Conservation (phyloP, 2,329 filamentous ascomycete genomes). For the Neoascochyta sp. region DNA sequence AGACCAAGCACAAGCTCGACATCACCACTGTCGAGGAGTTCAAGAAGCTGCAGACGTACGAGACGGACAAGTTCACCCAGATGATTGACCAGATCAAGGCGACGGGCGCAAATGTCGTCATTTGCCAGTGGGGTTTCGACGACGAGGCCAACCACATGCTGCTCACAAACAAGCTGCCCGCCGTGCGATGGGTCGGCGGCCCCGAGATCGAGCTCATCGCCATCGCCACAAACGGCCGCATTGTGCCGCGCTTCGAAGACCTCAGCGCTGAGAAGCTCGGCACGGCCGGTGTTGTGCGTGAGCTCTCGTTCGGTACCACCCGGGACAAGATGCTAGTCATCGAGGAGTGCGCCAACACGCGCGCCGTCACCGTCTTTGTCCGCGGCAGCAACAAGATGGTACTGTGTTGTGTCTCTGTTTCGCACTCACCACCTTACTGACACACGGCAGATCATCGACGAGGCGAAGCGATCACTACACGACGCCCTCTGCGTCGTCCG, state of each 20-base stretch:
- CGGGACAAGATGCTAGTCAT: slow-evolving; percentile 99
- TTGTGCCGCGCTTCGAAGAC: slow-evolving; percentile 96
- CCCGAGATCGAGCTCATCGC: slow-evolving; percentile 98
- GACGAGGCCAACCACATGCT: slow-evolving; percentile 98
- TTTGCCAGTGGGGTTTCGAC: slow-evolving; percentile 99
- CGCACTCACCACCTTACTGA: slow-evolving; percentile 5
- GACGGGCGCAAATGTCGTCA: slow-evolving; percentile 92
- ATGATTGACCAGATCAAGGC: slow-evolving; percentile 99
- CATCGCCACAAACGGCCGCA: slow-evolving; percentile 96
- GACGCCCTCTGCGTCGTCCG: slow-evolving; percentile 97
- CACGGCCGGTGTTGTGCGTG: slow-evolving; percentile 80
- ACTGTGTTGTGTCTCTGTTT: slow-evolving; percentile 37
- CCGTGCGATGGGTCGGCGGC: slow-evolving; percentile 95
- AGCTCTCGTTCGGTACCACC: slow-evolving; percentile 96
- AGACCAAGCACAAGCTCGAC: slow-evolving; percentile 99
- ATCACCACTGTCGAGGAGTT: slow-evolving; percentile 97
- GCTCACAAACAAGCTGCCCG: slow-evolving; percentile 91
- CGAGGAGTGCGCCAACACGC: slow-evolving; percentile 96
- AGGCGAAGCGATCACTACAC: slow-evolving; percentile 95
- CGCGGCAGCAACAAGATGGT: slow-evolving; percentile 99
- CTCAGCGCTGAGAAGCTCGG: slow-evolving; percentile 88
- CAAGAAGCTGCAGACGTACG: slow-evolving; percentile 94
- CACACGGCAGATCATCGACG: slow-evolving; percentile 79
- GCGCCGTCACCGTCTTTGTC: slow-evolving; percentile 94
- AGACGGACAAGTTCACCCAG: slow-evolving; percentile 92